These are phyloP conservation scores for Amorphotheca resinae DNA, from an alignment of 495 filamentous ascomycete species.

Conservation along the genomic window DNA sequence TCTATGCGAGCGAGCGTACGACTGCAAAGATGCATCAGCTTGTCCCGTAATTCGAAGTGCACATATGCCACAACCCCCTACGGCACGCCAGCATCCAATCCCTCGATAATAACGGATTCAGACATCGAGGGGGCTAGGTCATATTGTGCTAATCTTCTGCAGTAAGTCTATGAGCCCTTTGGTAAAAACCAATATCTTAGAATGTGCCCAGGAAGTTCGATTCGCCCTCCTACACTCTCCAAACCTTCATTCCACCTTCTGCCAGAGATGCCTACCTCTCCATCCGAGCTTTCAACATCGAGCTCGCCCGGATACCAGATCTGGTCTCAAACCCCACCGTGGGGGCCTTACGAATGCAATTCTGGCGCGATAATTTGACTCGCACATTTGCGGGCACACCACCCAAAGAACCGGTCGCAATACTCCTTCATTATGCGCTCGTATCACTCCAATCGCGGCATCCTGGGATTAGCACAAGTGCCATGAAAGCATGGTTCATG, in stretches of 20 bases:
- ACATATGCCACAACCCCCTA: constrained; percentile 20
- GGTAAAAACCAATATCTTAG: not conserved
- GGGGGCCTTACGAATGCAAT: constrained; percentile 79
- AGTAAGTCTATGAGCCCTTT: constrained; percentile 26
- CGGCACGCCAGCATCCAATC: constrained; percentile 19
- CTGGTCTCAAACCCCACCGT: constrained; percentile 69
- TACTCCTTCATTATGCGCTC: constrained; percentile 63
- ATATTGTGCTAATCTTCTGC: constrained; percentile 46
- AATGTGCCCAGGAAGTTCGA: constrained; percentile 54
- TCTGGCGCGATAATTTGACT: constrained; percentile 81
- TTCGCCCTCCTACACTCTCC: constrained; percentile 74
- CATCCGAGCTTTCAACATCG: constrained; percentile 84
- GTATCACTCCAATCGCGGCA: constrained; percentile 40
- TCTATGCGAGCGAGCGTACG: constrained; percentile 13
- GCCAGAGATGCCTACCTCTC: constrained; percentile 75
- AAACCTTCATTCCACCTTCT: constrained; percentile 62
- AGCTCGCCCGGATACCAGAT: constrained; percentile 78
- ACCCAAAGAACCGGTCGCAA: constrained; percentile 82
- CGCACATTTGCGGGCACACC: constrained; percentile 57
- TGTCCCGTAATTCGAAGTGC: constrained; percentile 1
- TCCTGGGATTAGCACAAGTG: constrained; percentile 39
- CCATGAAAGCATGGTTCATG: constrained; percentile 71
- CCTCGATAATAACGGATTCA: constrained; percentile 19
- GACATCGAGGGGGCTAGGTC: constrained; percentile 40
- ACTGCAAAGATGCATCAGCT: constrained; percentile 4